Evolutionary conservation across 768 basidiomycete species (phyloP).

Genomic region (Albatrellus ellisii): DNA sequence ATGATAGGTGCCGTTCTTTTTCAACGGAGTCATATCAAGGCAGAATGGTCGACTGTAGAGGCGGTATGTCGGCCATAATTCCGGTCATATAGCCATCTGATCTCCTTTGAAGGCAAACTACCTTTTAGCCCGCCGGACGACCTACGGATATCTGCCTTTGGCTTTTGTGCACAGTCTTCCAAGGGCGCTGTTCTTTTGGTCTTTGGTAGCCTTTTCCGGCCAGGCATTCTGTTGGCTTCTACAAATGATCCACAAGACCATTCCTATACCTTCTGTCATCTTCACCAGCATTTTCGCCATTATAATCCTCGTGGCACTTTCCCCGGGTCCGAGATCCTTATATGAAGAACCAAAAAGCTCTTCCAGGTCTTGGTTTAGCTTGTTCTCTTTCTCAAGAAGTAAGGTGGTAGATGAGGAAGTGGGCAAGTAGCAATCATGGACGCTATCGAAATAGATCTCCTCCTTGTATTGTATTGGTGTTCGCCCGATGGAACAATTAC

Average conservation of each 20-base stretch:
- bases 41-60: neutral
- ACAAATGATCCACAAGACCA: neutral
- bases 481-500: no score
- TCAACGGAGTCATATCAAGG: neutral
- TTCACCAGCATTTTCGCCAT: neutral
- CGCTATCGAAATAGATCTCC: no score
- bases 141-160: neutral
- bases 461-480: no score
- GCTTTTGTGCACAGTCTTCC: constrained; percentile 1
- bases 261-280: neutral
- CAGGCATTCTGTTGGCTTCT: neutral
- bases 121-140: neutral
- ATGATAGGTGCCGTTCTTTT: neutral
- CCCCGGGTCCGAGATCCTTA: no score
- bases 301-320: no score
- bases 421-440: no score
- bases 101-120: neutral
- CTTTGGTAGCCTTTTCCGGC: neutral
- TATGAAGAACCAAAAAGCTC: no score
- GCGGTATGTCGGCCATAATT: neutral
- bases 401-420: no score
- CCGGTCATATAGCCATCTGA: no score
- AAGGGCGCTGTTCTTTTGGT: neutral
- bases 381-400: no score
- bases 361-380: no score